Evolutionary conservation across 495 filamentous ascomycete species (phyloP).

Genomic region (Neurospora sp.): DNA sequence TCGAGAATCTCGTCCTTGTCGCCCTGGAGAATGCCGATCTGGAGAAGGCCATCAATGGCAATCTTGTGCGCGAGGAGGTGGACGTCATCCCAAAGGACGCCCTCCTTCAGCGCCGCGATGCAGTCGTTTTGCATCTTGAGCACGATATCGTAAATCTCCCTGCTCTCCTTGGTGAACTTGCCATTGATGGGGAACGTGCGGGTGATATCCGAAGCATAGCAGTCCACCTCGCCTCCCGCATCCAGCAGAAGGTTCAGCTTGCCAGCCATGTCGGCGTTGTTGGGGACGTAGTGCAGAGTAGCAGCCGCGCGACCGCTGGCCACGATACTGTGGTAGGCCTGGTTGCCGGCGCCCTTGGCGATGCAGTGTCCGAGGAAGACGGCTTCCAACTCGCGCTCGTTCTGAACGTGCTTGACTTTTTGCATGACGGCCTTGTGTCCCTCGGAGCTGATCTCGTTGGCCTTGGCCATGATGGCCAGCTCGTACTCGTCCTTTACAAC

Average conservation of each 20-base stretch:
- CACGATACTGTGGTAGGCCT: slow-evolving; percentile 80
- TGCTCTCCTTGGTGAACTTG: slow-evolving; percentile 60
- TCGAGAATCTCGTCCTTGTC: slow-evolving; percentile 62
- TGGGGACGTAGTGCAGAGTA: slow-evolving; percentile 81
- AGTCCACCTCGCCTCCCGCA: slow-evolving; percentile 69
- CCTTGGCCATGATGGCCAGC: slow-evolving; percentile 70
- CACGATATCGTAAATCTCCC: slow-evolving; percentile 78
- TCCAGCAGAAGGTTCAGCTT: slow-evolving; percentile 74
- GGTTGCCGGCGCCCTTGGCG: slow-evolving; percentile 58
- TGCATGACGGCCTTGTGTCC: slow-evolving; percentile 66
- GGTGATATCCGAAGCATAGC: slow-evolving; percentile 86
- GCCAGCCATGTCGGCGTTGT: slow-evolving; percentile 54
- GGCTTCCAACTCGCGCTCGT: slow-evolving; percentile 77
- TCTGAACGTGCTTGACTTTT: slow-evolving; percentile 52
- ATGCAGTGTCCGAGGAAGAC: slow-evolving; percentile 69
- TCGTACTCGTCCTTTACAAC: slow-evolving; percentile 81
- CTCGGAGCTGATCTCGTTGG: slow-evolving; percentile 68
- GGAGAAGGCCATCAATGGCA: slow-evolving; percentile 68
- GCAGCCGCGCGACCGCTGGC: slow-evolving; percentile 67
- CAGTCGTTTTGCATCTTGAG: slow-evolving; percentile 73
- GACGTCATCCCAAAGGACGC: slow-evolving; percentile 75
- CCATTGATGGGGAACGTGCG: slow-evolving; percentile 76
- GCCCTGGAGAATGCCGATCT: slow-evolving; percentile 65
- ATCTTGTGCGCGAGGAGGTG: slow-evolving; percentile 70
- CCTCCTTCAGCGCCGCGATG: slow-evolving; percentile 63